Evolutionary conservation across 768 basidiomycete species (phyloP).

Genomic region (Rossbeevera mucosa): DNA sequence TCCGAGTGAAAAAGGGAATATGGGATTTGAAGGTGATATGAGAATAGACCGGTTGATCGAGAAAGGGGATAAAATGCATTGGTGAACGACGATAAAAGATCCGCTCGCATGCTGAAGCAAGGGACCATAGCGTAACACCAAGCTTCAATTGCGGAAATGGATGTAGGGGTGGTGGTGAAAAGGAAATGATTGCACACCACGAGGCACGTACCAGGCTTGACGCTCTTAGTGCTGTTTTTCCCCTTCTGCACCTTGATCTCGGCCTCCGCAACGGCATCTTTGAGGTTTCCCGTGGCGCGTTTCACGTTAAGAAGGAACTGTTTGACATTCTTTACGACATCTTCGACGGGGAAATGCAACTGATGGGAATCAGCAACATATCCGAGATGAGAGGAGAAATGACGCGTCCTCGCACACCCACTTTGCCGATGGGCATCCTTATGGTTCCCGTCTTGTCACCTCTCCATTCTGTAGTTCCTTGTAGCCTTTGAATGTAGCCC

Average conservation of each 20-base stretch:
- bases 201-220: slow-evolving; percentile 41
- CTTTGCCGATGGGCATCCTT: slow-evolving; percentile 74
- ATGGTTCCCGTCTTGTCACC: slow-evolving; percentile 86
- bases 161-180: not conserved
- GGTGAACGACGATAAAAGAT: not conserved
- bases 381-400: not conserved
- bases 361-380: slow-evolving; percentile 26
- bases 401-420: slow-evolving; percentile 30
- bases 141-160: not conserved
- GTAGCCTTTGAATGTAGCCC: slow-evolving; percentile 72
- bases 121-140: not conserved
- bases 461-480: slow-evolving; percentile 88
- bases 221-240: slow-evolving; percentile 33
- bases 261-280: slow-evolving; percentile 38
- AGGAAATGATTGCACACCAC: not conserved
- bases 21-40: not conserved
- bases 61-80: not conserved
- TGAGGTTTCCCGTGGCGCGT: slow-evolving; percentile 65
- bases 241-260: slow-evolving; percentile 40
- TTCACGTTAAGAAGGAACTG: slow-evolving; percentile 74
- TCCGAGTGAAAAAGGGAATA: not conserved
- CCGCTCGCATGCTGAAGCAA: not conserved
- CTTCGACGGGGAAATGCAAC: slow-evolving; percentile 70
- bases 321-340: slow-evolving; percentile 74
- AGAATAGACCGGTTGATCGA: not conserved